These are phyloP conservation scores for Neurospora pannonica DNA, from an alignment of 495 filamentous ascomycete species.

Conservation along the genomic window DNA sequence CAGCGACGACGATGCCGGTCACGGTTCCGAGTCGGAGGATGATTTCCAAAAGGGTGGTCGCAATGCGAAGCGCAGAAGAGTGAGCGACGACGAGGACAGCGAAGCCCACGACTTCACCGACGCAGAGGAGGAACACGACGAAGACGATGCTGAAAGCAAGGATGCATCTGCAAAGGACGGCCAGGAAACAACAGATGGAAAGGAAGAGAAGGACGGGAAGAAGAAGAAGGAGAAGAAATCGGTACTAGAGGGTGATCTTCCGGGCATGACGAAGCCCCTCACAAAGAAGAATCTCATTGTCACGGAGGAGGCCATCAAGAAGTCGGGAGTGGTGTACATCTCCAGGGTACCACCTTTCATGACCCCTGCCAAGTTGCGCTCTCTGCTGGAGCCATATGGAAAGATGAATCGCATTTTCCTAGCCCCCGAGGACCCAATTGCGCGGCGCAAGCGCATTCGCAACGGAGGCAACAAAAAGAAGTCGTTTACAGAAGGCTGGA, in stretches of 20 bases:
- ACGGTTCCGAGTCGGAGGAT: conserved; percentile 63
- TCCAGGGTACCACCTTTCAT: conserved; percentile 91
- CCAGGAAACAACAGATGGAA: conserved; percentile 10
- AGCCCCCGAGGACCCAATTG: conserved; percentile 61
- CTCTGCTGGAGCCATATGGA: conserved; percentile 67
- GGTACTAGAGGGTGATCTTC: conserved; percentile 26
- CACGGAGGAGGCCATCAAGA: conserved; percentile 46
- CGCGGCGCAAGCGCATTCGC: conserved; percentile 48
- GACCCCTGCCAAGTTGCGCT: conserved; percentile 73
- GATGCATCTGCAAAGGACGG: conserved; percentile 5
- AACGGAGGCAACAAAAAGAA: conserved; percentile 83
- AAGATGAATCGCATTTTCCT: conserved; percentile 81
- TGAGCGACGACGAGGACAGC: conserved; percentile 35
- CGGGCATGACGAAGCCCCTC: conserved; percentile 39
- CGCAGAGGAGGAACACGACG: conserved; percentile 22
- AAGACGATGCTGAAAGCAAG: conserved; percentile 8
- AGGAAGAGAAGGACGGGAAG: conserved; percentile 9
- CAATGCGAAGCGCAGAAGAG: conserved; percentile 57
- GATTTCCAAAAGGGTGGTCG: conserved; percentile 55
- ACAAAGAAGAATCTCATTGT: conserved; percentile 51
- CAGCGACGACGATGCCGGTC: conserved; percentile 56
- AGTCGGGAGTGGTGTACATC: conserved; percentile 77
- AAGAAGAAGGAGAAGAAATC: conserved; percentile 13
- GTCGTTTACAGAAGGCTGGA: conserved; percentile 84
- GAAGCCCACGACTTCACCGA: conserved; percentile 23